phyloP scores from a whole-genome alignment of 768 basidiomycete genomes.

The Hortiboletus flavorubellus region DNA sequence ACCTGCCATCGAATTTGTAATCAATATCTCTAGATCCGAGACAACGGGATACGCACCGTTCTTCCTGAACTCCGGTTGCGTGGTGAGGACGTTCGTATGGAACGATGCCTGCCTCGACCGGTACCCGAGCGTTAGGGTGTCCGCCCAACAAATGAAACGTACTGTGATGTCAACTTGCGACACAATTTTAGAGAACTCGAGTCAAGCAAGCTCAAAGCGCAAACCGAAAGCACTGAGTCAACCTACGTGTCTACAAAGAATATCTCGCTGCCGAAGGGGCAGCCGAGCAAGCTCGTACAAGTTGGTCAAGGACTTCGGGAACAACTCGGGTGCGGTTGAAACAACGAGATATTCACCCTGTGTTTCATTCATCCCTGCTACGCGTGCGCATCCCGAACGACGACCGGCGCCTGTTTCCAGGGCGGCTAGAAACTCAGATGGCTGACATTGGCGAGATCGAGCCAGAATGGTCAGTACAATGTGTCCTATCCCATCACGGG shows the following conservation, averaged over 20 bases:
- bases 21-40: constrained; percentile 15
- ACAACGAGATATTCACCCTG: constrained; percentile 24
- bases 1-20: constrained; percentile 21
- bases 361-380: constrained; percentile 34
- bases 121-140: constrained; percentile 29
- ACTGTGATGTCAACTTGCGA: constrained; percentile 35
- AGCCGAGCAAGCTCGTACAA: background rate
- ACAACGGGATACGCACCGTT: constrained; percentile 21
- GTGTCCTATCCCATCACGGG: background rate
- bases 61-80: constrained; percentile 3
- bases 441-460: constrained; percentile 8
- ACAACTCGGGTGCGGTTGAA: constrained; percentile 11
- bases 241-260: background rate
- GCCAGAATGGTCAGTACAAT: background rate
- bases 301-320: constrained; percentile 6
- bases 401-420: constrained; percentile 23
- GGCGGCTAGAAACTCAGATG: constrained; percentile 14
- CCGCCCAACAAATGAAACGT: constrained; percentile 25
- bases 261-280: background rate
- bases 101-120: background rate
- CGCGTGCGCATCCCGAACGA: constrained; percentile 25
- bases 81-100: constrained; percentile 20
- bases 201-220: constrained; percentile 34
- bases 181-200: constrained; percentile 22
- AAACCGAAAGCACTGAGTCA: constrained; percentile 17